Evolutionary conservation across 208 protist genomes (phyloP).

Genomic region (Leishmania mexicana): DNA sequence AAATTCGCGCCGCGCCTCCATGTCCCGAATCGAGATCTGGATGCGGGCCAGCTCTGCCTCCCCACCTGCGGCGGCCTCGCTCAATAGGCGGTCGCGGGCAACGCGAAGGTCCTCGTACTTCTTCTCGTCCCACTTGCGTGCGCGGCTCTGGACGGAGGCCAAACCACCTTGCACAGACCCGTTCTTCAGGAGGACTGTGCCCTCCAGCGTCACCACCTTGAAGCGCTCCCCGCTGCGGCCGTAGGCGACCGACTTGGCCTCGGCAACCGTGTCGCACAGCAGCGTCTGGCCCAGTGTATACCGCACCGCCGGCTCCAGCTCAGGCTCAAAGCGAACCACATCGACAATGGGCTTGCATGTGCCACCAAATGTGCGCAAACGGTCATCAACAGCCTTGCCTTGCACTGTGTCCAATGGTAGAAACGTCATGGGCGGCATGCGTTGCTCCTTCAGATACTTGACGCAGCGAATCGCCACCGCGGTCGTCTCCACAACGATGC

Average conservation of each 20-base stretch:
- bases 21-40: slow-evolving; percentile 72
- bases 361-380: slow-evolving; percentile 89
- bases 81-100: slow-evolving; percentile 67
- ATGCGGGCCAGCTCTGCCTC: slow-evolving; percentile 77
- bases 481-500: slow-evolving; percentile 96
- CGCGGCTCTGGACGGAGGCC: slow-evolving; percentile 76
- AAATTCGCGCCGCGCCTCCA: slow-evolving; percentile 71
- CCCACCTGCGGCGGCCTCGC: slow-evolving; percentile 54
- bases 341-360: slow-evolving; percentile 94
- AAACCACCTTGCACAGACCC: slow-evolving; percentile 96
- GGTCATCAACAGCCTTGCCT: slow-evolving; percentile 89
- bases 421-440: slow-evolving; percentile 94
- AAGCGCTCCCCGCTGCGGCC: slow-evolving; percentile 59
- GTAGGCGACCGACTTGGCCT: slow-evolving; percentile 93
- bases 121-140: slow-evolving; percentile 94
- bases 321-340: slow-evolving; percentile 89
- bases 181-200: slow-evolving; percentile 94
- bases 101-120: slow-evolving; percentile 82
- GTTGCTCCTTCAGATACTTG: slow-evolving; percentile 96
- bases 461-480: slow-evolving; percentile 94
- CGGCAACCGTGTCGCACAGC: slow-evolving; percentile 94
- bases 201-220: slow-evolving; percentile 97
- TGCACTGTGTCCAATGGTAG: slow-evolving; percentile 94
- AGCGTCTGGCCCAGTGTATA: slow-evolving; percentile 97
- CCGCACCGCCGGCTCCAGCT: slow-evolving; percentile 88